These are phyloP conservation scores for Gonapodya sp. DNA, from an alignment of 192 early-diverging fungal species.

Conservation along the genomic window DNA sequence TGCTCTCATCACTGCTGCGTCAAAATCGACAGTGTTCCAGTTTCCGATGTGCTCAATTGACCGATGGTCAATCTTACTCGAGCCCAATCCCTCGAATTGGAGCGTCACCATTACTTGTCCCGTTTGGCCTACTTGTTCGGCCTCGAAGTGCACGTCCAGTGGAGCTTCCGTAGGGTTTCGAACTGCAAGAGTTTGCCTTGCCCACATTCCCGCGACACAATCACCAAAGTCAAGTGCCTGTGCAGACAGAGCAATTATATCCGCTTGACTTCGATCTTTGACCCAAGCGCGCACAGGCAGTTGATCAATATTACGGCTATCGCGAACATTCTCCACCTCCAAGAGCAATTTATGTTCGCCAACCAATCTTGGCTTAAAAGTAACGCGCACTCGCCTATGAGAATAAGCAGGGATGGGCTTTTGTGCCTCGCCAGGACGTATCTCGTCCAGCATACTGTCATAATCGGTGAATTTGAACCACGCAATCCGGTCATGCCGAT, in stretches of 20 bases:
- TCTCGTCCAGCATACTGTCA: conserved; percentile 38
- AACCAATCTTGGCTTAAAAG: conserved; percentile 73
- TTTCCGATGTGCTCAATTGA: not conserved
- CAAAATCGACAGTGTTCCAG: not conserved
- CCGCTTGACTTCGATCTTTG: not conserved
- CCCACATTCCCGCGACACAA: conserved; percentile 83
- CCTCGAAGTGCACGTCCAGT: conserved; percentile 62
- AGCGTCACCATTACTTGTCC: not conserved
- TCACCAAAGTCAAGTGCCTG: conserved; percentile 82
- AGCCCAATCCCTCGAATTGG: not conserved
- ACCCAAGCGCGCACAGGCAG: conserved; percentile 61
- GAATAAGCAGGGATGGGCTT: conserved; percentile 62
- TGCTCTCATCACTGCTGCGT: not conserved
- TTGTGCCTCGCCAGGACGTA: conserved; percentile 25
- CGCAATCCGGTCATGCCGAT: conserved; percentile 31
- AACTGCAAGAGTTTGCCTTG: conserved; percentile 63
- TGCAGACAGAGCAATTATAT: not conserved
- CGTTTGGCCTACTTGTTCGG: not conserved
- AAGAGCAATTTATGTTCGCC: conserved; percentile 89
- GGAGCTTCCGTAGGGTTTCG: conserved; percentile 69
- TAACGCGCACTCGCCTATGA: conserved; percentile 60
- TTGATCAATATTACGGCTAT: conserved; percentile 69
- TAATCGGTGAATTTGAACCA: conserved; percentile 70
- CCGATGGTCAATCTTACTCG: not conserved
- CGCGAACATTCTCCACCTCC: conserved; percentile 83